Evolutionary conservation across 768 basidiomycete genomes (phyloP), one percentile per base, ranked within the genome.

Genomic region (Podaxis sp.): DNA sequence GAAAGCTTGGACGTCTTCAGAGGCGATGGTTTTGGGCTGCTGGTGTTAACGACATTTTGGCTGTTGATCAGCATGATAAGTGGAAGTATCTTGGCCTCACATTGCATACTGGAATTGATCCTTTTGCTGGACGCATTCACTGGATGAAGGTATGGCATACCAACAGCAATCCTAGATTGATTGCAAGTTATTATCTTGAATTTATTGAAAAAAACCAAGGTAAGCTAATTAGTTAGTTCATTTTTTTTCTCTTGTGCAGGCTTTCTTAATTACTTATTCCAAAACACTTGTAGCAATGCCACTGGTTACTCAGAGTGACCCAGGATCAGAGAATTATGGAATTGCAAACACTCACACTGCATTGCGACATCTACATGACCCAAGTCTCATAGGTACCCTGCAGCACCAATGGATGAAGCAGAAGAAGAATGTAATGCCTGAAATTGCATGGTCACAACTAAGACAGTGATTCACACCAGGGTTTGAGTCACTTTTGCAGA

Each of bases 61-160:
- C 67, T 0, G 50, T 74, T 20, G 78, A 83, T 56, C 82, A 83
- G 63, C 80, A 84, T 64, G 78, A 84, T 63, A 84, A 84, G 54
- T 82, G 77, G 77, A 66, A 69, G 17, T 62, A 68, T 4, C 82
- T 76, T 67, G 78, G 78, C 0, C 69, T 82, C 0, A 68, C 65
- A 60, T 55, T 75, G 0, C 74, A 83, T 67, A 62, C 67, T 13
- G 68, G 71, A 0, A 51, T 78, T 11, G 80, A 83, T 51, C 75
- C 78, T 1, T 79, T 73, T 33, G 33, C 70, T 15, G 75, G 77
- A 0, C 17, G 30, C 0, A 70, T 77, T 10, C 37, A 58, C 3
- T 83, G 79, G 80, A 28, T 79, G 0, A 72, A 71, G 22, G 68
- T 80, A 0, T 83, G 81, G 80, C 78, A 77, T 72, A 77, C 72